A percentile compares a stretch with the other conserved stretches of the same genome.
These are phyloP conservation scores for Amauroascus niger DNA, from an alignment of 2,329 filamentous ascomycete genomes.

Conservation along the genomic window DNA sequence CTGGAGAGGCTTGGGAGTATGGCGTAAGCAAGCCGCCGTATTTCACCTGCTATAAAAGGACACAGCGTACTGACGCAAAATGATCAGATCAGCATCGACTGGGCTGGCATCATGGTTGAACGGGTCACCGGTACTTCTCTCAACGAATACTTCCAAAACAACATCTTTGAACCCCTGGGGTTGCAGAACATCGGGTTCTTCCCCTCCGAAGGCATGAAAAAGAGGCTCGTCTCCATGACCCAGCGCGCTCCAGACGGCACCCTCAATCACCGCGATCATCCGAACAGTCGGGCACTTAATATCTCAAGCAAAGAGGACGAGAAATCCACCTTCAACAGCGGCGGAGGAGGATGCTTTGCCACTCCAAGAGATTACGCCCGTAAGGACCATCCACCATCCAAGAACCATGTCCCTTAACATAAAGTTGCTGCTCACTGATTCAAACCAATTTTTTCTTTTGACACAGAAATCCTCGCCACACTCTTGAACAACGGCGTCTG, in stretches of 20 bases:
- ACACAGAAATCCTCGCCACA: constrained; percentile 49
- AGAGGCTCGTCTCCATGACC: constrained; percentile 50
- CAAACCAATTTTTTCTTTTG: background rate
- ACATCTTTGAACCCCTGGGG: constrained; percentile 43
- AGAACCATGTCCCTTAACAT: no score
- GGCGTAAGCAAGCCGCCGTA: constrained; percentile 35
- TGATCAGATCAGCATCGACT: constrained; percentile 43
- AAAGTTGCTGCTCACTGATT: no score
- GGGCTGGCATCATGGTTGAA: constrained; percentile 45
- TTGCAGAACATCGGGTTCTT: constrained; percentile 48
- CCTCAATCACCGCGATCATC: constrained; percentile 41
- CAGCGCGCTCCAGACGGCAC: constrained; percentile 40
- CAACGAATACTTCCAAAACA: constrained; percentile 42
- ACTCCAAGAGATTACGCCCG: constrained; percentile 52
- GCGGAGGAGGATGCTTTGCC: constrained; percentile 53
- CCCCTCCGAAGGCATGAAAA: constrained; percentile 45
- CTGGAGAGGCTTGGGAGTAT: constrained; percentile 53
- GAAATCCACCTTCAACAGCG: constrained; percentile 46
- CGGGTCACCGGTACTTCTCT: constrained; percentile 38
- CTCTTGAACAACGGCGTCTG: constrained; percentile 56
- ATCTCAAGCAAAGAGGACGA: constrained; percentile 38
- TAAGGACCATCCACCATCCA: constrained; percentile 26
- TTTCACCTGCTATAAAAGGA: constrained; percentile 6
- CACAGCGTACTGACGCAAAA: background rate
- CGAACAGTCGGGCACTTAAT: constrained; percentile 41